These are phyloP conservation scores for Lentinula sp. DNA, from an alignment of 768 basidiomycete species.

Conservation along the genomic window DNA sequence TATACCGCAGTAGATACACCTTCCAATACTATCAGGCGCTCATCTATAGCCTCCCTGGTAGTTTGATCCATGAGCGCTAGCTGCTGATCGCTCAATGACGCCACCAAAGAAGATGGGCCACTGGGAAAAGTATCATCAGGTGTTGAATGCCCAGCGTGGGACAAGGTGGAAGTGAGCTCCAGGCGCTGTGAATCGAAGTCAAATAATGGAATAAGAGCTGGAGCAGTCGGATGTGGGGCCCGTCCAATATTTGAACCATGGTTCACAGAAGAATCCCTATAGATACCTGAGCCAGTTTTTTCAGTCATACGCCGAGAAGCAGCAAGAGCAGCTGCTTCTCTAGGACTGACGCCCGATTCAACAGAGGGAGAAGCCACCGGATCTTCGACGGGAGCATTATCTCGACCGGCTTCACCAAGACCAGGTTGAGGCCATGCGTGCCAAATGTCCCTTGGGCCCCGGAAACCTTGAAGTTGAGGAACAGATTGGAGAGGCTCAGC, in stretches of 20 bases:
- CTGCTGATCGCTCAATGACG: slow-evolving; percentile 53
- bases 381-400: background rate
- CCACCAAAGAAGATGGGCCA: slow-evolving; percentile 31
- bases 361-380: background rate
- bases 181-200: slow-evolving; percentile 16
- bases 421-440: slow-evolving; percentile 45
- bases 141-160: background rate
- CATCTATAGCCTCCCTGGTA: slow-evolving; percentile 80
- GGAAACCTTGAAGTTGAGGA: slow-evolving; percentile 57
- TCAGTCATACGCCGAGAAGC: slow-evolving; percentile 48
- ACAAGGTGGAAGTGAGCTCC: background rate
- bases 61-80: slow-evolving; percentile 56
- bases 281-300: background rate
- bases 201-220: slow-evolving; percentile 35
- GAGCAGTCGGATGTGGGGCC: slow-evolving; percentile 8
- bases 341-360: slow-evolving; percentile 18
- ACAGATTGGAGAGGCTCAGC: slow-evolving; percentile 32
- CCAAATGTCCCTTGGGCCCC: slow-evolving; percentile 61
- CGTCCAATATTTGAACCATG: background rate
- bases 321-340: slow-evolving; percentile 61
- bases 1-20: slow-evolving; percentile 71
- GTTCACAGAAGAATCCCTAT: background rate
- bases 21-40: slow-evolving; percentile 73
- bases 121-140: background rate
- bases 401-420: background rate